phyloP scores from a whole-genome alignment of 164 flowering plant genomes.

The Aristolochia fimbriata region DNA sequence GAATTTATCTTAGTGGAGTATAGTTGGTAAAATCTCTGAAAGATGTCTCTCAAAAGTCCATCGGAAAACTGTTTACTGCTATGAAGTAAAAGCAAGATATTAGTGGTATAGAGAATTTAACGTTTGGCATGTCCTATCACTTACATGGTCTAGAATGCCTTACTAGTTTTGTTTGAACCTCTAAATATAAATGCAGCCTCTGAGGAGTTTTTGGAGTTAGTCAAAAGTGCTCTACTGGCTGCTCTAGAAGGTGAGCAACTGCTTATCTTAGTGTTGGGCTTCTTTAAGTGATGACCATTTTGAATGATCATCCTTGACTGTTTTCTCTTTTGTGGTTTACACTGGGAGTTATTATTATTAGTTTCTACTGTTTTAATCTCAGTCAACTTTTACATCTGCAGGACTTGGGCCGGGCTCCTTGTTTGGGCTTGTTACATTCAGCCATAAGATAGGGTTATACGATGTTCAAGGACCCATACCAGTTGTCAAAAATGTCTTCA shows the following conservation, averaged over 20 bases:
- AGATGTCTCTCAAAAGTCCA: too few species aligned
- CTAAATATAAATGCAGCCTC: slow-evolving; percentile 52
- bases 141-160: too few species aligned
- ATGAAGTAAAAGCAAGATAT: too few species aligned
- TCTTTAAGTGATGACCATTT: background rate
- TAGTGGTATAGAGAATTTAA: too few species aligned
- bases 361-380: slow-evolving; percentile 1
- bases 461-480: slow-evolving; percentile 99
- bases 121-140: too few species aligned
- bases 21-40: too few species aligned
- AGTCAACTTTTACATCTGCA: slow-evolving; percentile 15
- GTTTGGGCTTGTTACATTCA: slow-evolving; percentile 93
- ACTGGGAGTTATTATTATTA: too few species aligned
- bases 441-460: slow-evolving; percentile 92
- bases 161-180: too few species aligned
- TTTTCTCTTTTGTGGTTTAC: background rate
- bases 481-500: slow-evolving; percentile 83
- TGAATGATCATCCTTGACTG: background rate
- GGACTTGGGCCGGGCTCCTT: slow-evolving; percentile 90
- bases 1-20: too few species aligned
- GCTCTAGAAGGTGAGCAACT: slow-evolving; percentile 73
- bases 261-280: too few species aligned
- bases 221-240: slow-evolving; percentile 87
- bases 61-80: too few species aligned
- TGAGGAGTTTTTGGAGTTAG: slow-evolving; percentile 95